Evolutionary conservation across 108 stramenopile species (phyloP), one percentile per base, ranked within the genome.

Genomic region (Fistulifera pelliculosa): DNA sequence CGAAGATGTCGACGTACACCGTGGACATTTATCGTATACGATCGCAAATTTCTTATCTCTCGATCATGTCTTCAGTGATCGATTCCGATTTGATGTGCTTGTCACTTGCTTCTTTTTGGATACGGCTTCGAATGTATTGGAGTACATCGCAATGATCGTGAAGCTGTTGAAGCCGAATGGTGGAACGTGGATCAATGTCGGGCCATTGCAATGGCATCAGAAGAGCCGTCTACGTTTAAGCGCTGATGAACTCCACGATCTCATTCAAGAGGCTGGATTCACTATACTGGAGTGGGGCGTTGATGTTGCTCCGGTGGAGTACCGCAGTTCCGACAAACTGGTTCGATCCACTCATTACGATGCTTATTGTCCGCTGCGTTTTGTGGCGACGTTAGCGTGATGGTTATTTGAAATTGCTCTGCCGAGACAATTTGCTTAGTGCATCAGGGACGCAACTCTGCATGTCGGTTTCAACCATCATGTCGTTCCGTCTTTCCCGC

Each of bases 81-180:
- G 47, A 15, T 15, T 40, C 2, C 21, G 35, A 8, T 92, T 66
- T 61, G 80, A 67, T 31, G 73, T 77, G 5, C 62, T 92, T 0
- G 73, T 75, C 8, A 87, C 85, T 8, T 83, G 82, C 45, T 92
- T 86, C 45, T 92, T 92, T 59, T 67, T 92, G 27, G 90, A 92
- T 50, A 92, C 90, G 1, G 86, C 90, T 10, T 74, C 84, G 12
- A 86, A 88, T 45, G 66, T 92, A 22, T 83, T 75, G 52, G 83
- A 90, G 44, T 84, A 90, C 41, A 51, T 90, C 25, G 26, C 57
- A 3, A 61, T 62, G 28, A 85, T 85, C 16, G 35, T 48, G 0
- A 53, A 69, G 31, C n/a, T 77, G 38, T 61, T 85, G 40, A 41
- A 10, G 49, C 15, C n/a, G 28, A 25, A 11, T 1, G 61, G 54